phyloP scores from a whole-genome alignment of 2,329 filamentous ascomycete genomes.

The Hawksworthiomyces lignivorus region DNA sequence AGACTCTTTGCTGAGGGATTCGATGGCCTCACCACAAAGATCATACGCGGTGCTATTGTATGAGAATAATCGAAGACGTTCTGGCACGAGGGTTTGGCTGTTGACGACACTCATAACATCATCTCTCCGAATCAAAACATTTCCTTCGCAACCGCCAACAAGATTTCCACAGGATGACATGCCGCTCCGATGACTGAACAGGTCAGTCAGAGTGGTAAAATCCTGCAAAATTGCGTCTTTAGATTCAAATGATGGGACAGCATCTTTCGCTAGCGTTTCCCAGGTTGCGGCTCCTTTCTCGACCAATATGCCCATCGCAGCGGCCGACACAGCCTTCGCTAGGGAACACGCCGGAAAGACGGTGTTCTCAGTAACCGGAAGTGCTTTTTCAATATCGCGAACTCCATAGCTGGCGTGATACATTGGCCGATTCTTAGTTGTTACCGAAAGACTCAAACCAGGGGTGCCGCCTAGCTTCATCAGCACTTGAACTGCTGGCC shows the following conservation, averaged over 20 bases:
- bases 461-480: background rate
- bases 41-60: too few relatives aligned
- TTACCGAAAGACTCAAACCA: background rate
- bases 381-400: background rate
- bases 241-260: background rate
- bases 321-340: background rate
- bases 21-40: too few relatives aligned
- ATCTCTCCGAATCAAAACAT: too few relatives aligned
- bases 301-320: background rate
- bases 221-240: background rate
- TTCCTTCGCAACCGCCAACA: too few relatives aligned
- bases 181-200: too few relatives aligned
- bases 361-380: background rate
- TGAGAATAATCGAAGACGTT: too few relatives aligned
- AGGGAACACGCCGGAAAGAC: background rate
- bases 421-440: background rate
- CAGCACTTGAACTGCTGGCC: background rate
- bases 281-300: background rate
- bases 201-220: background rate
- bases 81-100: too few relatives aligned
- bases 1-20: too few relatives aligned
- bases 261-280: slow-evolving; percentile 1
- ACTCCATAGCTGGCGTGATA: slow-evolving; percentile 1
- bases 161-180: too few relatives aligned
- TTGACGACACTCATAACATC: too few relatives aligned